Evolutionary conservation across 805 yeast species (phyloP), one percentile per base, ranked within the genome.

Genomic region (Saccharomyces eubayanus): DNA sequence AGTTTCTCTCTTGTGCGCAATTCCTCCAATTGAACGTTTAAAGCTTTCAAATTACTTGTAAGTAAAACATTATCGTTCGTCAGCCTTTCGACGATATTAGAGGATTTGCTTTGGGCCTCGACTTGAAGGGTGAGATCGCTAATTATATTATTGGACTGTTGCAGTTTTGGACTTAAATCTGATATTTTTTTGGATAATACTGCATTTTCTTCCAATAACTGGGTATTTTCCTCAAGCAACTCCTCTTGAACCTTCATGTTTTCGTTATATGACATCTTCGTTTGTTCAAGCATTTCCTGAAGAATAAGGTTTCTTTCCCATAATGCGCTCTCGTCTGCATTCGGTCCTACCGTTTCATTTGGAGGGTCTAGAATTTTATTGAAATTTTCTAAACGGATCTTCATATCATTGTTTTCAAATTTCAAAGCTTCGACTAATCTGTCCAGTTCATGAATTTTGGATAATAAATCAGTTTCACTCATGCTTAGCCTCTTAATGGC

Each of bases 351-450:
- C 48, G 47, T 21, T 65, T 67, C 16, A 79, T 56, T 1, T 58
- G 57, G 8, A 56, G 55, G 16, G 73, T 55, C 49, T 70, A 71
- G 1, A 48, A 50, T 2, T 54, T 54, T 30, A 79, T 57, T 2
- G 59, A 55, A 5, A 62, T 65, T 47, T 71, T 73, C n/a, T 70
- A 65, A 36, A 36, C 21, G 43, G 5, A 71, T 72, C 5, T 64
- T 65, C 4, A 77, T 57, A 36, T 70, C 70, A 31, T 75, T 82
- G 47, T 76, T 74, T 46, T 83, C 87, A 0, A 79, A 72, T 0
- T 70, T 59, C 11, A 65, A 50, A 12, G 58, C 59, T 52, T 72
- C 76, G n/a, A 69, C 51, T 5, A 62, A 66, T 51, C 63, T 74
- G 29, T 69, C 71, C 28, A 77, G 58, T 5, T 58, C 61, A 2